A percentile compares a stretch with the other conserved stretches of the same genome.
phyloP scores from a whole-genome alignment of 2,329 filamentous ascomycete genomes.

The Calonectria leucothoes region DNA sequence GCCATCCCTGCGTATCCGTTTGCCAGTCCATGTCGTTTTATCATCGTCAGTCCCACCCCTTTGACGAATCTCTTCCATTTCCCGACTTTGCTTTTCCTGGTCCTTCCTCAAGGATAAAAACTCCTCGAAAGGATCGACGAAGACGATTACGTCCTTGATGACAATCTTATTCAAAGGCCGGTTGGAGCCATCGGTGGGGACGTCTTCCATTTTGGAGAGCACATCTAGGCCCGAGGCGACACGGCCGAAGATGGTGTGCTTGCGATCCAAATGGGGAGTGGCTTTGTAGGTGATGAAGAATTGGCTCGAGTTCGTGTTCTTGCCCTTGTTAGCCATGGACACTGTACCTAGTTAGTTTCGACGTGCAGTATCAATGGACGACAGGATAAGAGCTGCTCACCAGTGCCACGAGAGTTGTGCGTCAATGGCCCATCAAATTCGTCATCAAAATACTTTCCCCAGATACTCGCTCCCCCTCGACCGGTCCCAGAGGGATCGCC shows the following conservation, averaged over 20 bases:
- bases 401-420: slow-evolving; percentile 82
- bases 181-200: slow-evolving; percentile 79
- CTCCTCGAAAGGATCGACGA: slow-evolving; percentile 95
- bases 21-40: slow-evolving; percentile 94
- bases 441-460: slow-evolving; percentile 94
- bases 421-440: slow-evolving; percentile 90
- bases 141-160: slow-evolving; percentile 86
- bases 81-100: slow-evolving; percentile 67
- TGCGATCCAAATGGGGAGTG: slow-evolving; percentile 87
- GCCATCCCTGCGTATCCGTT: slow-evolving; percentile 79
- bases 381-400: slow-evolving; percentile 52
- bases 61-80: slow-evolving; percentile 70
- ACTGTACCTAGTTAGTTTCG: slow-evolving; percentile 40
- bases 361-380: background rate
- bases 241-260: slow-evolving; percentile 96
- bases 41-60: slow-evolving; percentile 87
- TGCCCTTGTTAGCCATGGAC: slow-evolving; percentile 98
- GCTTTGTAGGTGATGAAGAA: slow-evolving; percentile 94
- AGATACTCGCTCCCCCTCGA: slow-evolving; percentile 88
- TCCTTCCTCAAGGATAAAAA: slow-evolving; percentile 82
- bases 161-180: slow-evolving; percentile 81
- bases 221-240: slow-evolving; percentile 82
- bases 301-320: slow-evolving; percentile 95
- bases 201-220: slow-evolving; percentile 80
- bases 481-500: slow-evolving; percentile 95